phyloP scores from a whole-genome alignment of 177 flowering plant genomes.

The Vitis hybrid region DNA sequence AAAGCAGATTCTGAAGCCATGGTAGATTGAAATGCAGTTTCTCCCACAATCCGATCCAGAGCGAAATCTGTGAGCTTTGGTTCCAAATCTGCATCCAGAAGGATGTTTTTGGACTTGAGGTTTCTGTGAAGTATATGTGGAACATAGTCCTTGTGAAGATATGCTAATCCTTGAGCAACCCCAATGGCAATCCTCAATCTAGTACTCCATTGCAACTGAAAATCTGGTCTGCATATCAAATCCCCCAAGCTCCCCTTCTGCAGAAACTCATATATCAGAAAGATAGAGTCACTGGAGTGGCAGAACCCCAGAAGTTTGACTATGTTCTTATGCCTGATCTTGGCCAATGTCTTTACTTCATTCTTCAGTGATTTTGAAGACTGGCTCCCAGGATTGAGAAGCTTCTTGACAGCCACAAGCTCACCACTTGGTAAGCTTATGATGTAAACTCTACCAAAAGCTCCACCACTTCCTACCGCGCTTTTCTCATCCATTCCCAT shows the following conservation, averaged over 20 bases:
- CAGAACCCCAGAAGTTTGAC: conserved; percentile 68
- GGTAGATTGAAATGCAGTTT: conserved; percentile 47
- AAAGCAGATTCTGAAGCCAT: conserved; percentile 47
- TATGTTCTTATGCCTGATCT: conserved; percentile 78
- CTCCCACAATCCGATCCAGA: conserved; percentile 72
- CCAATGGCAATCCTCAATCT: conserved; percentile 73
- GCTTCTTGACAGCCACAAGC: conserved; percentile 67
- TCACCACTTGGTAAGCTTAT: conserved; percentile 70
- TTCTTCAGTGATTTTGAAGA: conserved; percentile 59
- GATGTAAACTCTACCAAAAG: conserved; percentile 61
- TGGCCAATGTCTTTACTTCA: conserved; percentile 74
- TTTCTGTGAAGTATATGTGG: conserved; percentile 77
- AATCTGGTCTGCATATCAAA: conserved; percentile 36
- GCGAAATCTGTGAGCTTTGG: conserved; percentile 81
- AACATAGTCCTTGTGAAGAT: conserved; percentile 74
- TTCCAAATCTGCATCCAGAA: conserved; percentile 64
- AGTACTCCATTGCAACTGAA: conserved; percentile 53
- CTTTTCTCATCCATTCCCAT: conserved; percentile 61
- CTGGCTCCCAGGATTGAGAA: conserved; percentile 41
- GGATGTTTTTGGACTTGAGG: conserved; percentile 66
- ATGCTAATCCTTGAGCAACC: conserved; percentile 77
- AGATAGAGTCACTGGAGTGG: conserved; percentile 59
- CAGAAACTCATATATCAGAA: conserved; percentile 65
- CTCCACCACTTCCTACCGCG: conserved; percentile 43
- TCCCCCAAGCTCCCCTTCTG: conserved; percentile 79